phyloP scores from a whole-genome alignment of 2,329 filamentous ascomycete genomes.

The Cladosporium sp. region DNA sequence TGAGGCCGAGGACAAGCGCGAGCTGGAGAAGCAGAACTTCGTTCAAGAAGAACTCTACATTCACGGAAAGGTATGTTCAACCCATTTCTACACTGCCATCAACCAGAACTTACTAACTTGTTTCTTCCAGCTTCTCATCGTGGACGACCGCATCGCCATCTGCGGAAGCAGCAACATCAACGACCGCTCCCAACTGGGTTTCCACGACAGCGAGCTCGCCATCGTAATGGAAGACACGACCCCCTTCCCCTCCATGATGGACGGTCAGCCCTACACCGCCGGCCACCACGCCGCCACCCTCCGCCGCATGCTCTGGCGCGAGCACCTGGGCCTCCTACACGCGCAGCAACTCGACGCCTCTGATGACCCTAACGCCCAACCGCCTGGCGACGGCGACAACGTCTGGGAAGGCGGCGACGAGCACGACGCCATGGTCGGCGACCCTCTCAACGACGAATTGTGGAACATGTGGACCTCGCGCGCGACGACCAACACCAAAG shows the following conservation, averaged over 20 bases:
- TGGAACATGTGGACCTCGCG: conserved; percentile 67
- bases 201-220: conserved; percentile 87
- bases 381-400: conserved; percentile 70
- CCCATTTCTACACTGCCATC: background rate
- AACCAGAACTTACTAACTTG: conserved; percentile 6
- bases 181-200: conserved; percentile 82
- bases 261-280: conserved; percentile 73
- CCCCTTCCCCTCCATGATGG: conserved; percentile 70
- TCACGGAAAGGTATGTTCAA: conserved; percentile 72
- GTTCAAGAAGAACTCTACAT: conserved; percentile 96
- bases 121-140: conserved; percentile 60
- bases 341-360: conserved; percentile 67
- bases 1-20: conserved; percentile 50
- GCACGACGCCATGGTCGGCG: conserved; percentile 59
- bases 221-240: conserved; percentile 86
- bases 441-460: conserved; percentile 59
- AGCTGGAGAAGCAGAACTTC: conserved; percentile 82
- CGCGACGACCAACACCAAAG: conserved; percentile 69
- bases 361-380: conserved; percentile 73
- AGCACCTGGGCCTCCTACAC: conserved; percentile 81
- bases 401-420: conserved; percentile 70
- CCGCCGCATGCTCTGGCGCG: conserved; percentile 80
- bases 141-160: conserved; percentile 80
- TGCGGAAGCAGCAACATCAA: conserved; percentile 74
- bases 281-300: conserved; percentile 81